Conservation (phyloP, 306 rosid species). For the Albizia julibrissin region DNA sequence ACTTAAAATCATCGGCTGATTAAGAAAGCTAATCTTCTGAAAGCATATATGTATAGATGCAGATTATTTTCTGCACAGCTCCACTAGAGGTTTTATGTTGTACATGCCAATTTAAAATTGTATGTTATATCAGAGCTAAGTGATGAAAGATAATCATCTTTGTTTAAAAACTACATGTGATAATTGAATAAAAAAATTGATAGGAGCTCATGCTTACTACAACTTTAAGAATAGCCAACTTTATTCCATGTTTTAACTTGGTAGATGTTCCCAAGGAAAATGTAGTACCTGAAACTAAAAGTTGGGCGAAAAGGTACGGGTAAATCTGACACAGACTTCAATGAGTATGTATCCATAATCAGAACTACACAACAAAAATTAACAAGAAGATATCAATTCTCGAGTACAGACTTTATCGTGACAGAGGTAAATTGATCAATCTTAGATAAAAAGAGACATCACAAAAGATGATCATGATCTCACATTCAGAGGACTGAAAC, state of each 20-base stretch:
- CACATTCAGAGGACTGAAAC: neutral
- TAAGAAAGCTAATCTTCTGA: slow-evolving; percentile 13
- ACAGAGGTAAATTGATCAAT: slow-evolving; percentile 2
- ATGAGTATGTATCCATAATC: slow-evolving; percentile 72
- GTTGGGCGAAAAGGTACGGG: slow-evolving; percentile 69
- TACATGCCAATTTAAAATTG: slow-evolving; percentile 9
- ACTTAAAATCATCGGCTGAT: neutral
- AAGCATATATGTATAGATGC: slow-evolving; percentile 9
- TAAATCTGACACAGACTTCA: slow-evolving; percentile 83
- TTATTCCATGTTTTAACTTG: slow-evolving; percentile 11
- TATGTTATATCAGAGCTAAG: slow-evolving; percentile 1
- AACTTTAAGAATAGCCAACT: slow-evolving; percentile 19
- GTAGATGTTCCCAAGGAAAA: slow-evolving; percentile 2
- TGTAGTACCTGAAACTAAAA: slow-evolving; percentile 82
- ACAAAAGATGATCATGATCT: neutral
- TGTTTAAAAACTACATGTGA: neutral
- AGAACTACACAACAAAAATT: neutral
- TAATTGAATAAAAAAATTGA: neutral
- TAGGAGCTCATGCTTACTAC: neutral
- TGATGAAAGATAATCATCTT: slow-evolving; percentile 16
- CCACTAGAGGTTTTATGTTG: slow-evolving; percentile 26
- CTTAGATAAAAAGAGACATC: slow-evolving; percentile 8
- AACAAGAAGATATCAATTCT: slow-evolving; percentile 26
- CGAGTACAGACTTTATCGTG: neutral
- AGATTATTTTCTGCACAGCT: slow-evolving; percentile 10